Evolutionary conservation across 1,284 basidiomycete genomes (phyloP), one percentile per base, ranked within the genome.

Genomic region (Gomphus bonarii): DNA sequence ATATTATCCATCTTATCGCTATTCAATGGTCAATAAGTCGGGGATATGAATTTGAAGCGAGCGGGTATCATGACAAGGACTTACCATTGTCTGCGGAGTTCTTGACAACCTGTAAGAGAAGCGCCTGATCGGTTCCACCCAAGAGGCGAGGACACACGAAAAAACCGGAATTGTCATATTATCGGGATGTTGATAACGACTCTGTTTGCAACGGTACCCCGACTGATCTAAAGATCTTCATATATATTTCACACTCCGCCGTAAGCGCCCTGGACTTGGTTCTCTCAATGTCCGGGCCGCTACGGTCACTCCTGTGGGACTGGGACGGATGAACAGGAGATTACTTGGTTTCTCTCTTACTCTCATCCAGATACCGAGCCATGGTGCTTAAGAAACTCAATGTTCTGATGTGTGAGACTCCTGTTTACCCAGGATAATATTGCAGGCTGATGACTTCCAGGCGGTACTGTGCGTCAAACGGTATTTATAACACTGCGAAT

Each of bases 331-430:
- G 25, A 48, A 46, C 43, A n/a, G 6, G 25, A 11, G 22, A 14
- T 14, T 4, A 4, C 12, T 22, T 25, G 7, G 25, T 11, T 20
- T 30, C 3, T 11, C 28, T 48, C 25, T 31, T 31, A 31, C 46
- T 30, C 25, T 30, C 22, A 30, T 48, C 12, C 28, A 2, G 16
- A 43, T 11, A 30, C 47, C 9, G 16, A 14, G 62, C 35, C 59
- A 79, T 79, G 76, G 60, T 70, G 58, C 61, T 69, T 20, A 62
- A 70, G 54, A 84, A 80, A 66, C 63, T 87, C 36, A 84, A 85
- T 65, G 77, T 84, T n/a, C 69, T 88, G 42, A 88, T 88, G 86
- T 88, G 85, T 86, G 68, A 62, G 78, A 67, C 62, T 61, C 36
- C 36, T 33, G 46, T 33, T 12, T 22, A 43, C 18, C 76, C 69